phyloP scores from a whole-genome alignment of 169 alveolate genomes.

The Cryptosporidium baileyi region DNA sequence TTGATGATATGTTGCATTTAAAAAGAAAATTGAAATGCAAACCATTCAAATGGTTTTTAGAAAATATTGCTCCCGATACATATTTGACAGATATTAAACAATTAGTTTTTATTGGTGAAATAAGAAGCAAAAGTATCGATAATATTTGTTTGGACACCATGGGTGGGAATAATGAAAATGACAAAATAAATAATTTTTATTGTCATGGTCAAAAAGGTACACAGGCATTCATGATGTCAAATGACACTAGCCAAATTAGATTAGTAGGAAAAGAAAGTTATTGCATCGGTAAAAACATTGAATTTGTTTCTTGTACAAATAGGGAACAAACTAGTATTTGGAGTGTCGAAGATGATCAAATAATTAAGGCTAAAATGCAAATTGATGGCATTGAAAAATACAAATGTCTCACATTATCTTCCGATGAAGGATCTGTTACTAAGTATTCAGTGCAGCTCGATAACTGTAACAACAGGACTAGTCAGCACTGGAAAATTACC shows the following conservation, averaged over 20 bases:
- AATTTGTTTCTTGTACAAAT: not conserved
- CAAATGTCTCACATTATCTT: conserved; percentile 17
- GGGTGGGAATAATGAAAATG: not conserved
- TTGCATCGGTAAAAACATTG: conserved; percentile 3
- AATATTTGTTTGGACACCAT: conserved; percentile 61
- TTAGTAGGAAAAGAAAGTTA: conserved; percentile 23
- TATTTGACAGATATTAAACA: conserved; percentile 30
- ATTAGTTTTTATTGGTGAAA: conserved; percentile 47
- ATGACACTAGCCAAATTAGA: conserved; percentile 23
- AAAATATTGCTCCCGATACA: conserved; percentile 67
- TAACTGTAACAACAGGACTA: not conserved
- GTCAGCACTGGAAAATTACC: conserved; percentile 27
- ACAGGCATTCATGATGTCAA: conserved; percentile 54
- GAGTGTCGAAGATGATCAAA: conserved; percentile 2
- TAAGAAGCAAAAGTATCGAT: not conserved
- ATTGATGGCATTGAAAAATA: not conserved
- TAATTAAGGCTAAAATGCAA: not conserved
- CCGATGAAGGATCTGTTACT: not conserved
- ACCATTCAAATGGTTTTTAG: conserved; percentile 72
- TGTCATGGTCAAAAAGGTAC: conserved; percentile 70
- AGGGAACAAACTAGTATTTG: conserved; percentile 16
- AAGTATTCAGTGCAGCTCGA: conserved; percentile 2
- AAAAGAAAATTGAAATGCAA: conserved; percentile 72
- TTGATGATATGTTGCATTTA: conserved; percentile 68
- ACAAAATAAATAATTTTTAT: not conserved